phyloP scores from a whole-genome alignment of 1,284 basidiomycete species.

The Baeospora myosura region DNA sequence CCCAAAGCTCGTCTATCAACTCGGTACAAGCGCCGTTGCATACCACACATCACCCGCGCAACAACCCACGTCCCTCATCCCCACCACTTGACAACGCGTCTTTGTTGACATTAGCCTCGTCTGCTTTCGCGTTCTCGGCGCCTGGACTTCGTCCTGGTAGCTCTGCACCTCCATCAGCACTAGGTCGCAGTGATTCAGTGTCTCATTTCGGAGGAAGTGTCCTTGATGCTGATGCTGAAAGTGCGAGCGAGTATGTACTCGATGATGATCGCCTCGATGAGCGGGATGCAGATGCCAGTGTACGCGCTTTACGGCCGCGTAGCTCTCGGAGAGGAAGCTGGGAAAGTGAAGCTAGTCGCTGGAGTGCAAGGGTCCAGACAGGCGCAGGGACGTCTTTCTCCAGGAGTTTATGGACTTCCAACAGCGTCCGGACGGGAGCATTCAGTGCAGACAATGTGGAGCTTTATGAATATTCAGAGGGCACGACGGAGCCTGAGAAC shows the following conservation, averaged over 20 bases:
- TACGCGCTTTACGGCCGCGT: constrained; percentile 69
- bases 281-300: constrained; percentile 68
- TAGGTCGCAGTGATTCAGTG: constrained; percentile 54
- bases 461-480: constrained; percentile 7
- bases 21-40: constrained; percentile 78
- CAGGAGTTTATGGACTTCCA: constrained; percentile 48
- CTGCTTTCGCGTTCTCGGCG: constrained; percentile 72
- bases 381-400: constrained; percentile 36
- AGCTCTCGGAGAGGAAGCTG: constrained; percentile 78
- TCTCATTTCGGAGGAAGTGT: constrained; percentile 60
- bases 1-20: background rate
- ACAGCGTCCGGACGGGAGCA: constrained; percentile 49
- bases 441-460: constrained; percentile 25
- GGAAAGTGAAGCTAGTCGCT: constrained; percentile 76
- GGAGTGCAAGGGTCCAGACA: constrained; percentile 64
- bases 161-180: constrained; percentile 42
- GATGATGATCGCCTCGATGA: constrained; percentile 59
- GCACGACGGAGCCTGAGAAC: background rate
- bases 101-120: constrained; percentile 86
- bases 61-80: constrained; percentile 89
- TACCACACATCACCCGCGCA: constrained; percentile 85
- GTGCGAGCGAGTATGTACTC: constrained; percentile 56
- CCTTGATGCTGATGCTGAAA: constrained; percentile 50
- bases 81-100: constrained; percentile 90
- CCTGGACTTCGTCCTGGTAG: constrained; percentile 31